Conservation (phyloP, 139 green algal species). For the Ostreobium quekettii region DNA sequence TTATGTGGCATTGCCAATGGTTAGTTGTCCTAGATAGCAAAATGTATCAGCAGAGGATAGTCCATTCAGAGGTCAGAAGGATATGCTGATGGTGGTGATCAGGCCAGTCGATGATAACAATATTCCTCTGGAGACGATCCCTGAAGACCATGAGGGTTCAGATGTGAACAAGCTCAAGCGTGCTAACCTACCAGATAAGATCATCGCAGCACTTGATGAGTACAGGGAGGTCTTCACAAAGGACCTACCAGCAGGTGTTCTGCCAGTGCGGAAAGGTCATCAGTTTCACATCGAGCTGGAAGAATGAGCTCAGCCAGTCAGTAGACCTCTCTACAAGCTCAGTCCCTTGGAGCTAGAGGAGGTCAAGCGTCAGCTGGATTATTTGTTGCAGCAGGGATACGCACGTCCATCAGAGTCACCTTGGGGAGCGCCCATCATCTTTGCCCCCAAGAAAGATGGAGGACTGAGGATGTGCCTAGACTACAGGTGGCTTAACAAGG, state of each 20-base stretch:
- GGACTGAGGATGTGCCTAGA: slow-evolving; percentile 44
- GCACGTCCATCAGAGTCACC: slow-evolving; percentile 29
- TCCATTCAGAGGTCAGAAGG: no score
- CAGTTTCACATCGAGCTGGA: slow-evolving; percentile 8
- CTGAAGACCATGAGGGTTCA: no score
- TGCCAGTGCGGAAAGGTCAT: slow-evolving; percentile 7
- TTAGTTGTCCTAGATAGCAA: no score
- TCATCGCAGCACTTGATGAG: no score
- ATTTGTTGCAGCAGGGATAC: slow-evolving; percentile 19
- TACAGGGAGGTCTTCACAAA: slow-evolving; percentile 10
- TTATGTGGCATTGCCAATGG: no score
- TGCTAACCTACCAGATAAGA: no score
- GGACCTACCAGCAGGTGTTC: slow-evolving; percentile 4
- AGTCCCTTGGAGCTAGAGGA: background rate
- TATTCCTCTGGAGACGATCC: no score
- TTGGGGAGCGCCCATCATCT: slow-evolving; percentile 43
- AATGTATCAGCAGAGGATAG: no score
- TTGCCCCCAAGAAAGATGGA: slow-evolving; percentile 49
- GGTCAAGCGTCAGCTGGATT: slow-evolving; percentile 16
- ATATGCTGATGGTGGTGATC: no score
- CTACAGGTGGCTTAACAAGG: slow-evolving; percentile 43
- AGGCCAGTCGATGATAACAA: no score
- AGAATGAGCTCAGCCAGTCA: background rate
- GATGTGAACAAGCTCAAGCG: no score
- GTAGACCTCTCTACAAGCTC: slow-evolving; percentile 8